These are phyloP conservation scores for Syncephalis fuscata DNA, from an alignment of 371 early-diverging fungal genomes.

Conservation along the genomic window DNA sequence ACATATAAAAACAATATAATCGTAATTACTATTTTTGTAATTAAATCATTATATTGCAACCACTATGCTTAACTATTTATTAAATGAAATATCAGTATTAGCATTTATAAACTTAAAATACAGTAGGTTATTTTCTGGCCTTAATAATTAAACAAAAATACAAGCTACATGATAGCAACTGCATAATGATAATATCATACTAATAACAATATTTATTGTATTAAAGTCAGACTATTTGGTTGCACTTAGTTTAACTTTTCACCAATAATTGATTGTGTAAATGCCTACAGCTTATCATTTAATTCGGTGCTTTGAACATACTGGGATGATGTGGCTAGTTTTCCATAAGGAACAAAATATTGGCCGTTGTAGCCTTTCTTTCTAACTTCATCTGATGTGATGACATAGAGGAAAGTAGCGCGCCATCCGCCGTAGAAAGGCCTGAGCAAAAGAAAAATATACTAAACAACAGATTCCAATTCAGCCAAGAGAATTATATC, in stretches of 20 bases:
- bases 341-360: constrained; percentile 21
- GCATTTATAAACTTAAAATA: too few relatives aligned
- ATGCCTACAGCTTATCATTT: constrained; percentile 20
- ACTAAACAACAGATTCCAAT: neutral
- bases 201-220: too few relatives aligned
- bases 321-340: constrained; percentile 4
- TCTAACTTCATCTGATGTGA: constrained; percentile 16
- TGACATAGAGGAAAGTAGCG: constrained; percentile 19
- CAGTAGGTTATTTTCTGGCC: too few relatives aligned
- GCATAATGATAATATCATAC: too few relatives aligned
- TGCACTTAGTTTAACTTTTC: constrained; percentile 11
- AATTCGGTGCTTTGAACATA: constrained; percentile 9
- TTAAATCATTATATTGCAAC: too few relatives aligned
- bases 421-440: constrained; percentile 8
- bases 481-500: neutral
- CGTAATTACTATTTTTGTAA: too few relatives aligned
- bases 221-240: too few relatives aligned
- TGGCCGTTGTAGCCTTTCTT: constrained; percentile 23
- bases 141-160: too few relatives aligned
- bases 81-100: too few relatives aligned
- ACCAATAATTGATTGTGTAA: constrained; percentile 13
- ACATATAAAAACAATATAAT: too few relatives aligned
- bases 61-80: too few relatives aligned
- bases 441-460: neutral
- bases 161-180: too few relatives aligned